Conservation (phyloP, 768 basidiomycete genomes). For the Leccinum subgranulosum region DNA sequence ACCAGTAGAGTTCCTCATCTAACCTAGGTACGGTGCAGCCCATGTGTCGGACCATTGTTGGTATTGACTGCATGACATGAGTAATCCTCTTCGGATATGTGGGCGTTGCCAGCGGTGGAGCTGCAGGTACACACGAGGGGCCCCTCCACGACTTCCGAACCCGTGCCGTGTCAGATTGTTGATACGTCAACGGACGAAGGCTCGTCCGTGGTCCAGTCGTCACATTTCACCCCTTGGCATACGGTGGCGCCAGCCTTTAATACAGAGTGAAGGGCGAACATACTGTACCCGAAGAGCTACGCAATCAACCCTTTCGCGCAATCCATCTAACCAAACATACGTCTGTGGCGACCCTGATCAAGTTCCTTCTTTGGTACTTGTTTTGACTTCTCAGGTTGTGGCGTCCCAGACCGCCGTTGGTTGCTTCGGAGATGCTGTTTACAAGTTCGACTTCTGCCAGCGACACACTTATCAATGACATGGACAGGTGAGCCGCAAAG, state of each 20-base stretch:
- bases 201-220: not conserved
- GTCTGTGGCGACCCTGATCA: slow-evolving; percentile 8
- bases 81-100: not conserved
- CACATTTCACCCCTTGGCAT: slow-evolving; percentile 4
- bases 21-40: slow-evolving; percentile 10
- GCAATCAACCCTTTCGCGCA: slow-evolving; percentile 10
- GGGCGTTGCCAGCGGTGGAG: not conserved
- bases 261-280: slow-evolving; percentile 3
- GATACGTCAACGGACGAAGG: not conserved
- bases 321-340: slow-evolving; percentile 11
- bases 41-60: slow-evolving; percentile 5
- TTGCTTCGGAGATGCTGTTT: not conserved
- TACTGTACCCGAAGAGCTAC: slow-evolving; percentile 7
- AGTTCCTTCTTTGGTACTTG: slow-evolving; percentile 11
- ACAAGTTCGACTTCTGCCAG: slow-evolving; percentile 6
- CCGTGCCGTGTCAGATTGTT: not conserved
- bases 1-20: slow-evolving; percentile 1
- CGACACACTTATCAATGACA: slow-evolving; percentile 3
- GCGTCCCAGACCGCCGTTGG: slow-evolving; percentile 7
- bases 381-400: slow-evolving; percentile 7
- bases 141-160: not conserved
- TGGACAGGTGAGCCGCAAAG: slow-evolving; percentile 17
- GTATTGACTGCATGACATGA: slow-evolving; percentile 2
- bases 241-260: not conserved
- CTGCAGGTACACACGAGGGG: not conserved